A percentile compares a stretch with the other conserved stretches of the same genome.
Conservation (phyloP, 768 basidiomycete species). For the Butyriboletus loyo region DNA sequence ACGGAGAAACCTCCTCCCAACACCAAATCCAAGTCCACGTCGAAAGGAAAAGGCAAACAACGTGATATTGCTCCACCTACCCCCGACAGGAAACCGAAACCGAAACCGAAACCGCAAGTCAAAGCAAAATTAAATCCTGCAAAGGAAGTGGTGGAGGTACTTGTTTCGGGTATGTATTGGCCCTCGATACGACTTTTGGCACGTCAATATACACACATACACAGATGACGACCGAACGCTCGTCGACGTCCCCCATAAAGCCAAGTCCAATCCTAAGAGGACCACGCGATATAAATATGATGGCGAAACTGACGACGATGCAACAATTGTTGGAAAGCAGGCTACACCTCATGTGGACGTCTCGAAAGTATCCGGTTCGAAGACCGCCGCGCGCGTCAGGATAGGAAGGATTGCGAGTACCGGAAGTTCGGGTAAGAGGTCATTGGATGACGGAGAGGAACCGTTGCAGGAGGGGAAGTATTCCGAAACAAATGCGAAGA, state of each 20-base stretch:
- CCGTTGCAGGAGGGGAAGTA: background rate
- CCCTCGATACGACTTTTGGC: background rate
- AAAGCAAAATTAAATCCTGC: constrained; percentile 5
- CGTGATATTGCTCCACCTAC: background rate
- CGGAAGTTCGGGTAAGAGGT: background rate
- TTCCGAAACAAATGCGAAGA: constrained; percentile 1
- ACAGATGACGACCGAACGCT: constrained; percentile 30
- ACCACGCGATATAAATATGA: background rate
- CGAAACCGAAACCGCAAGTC: constrained; percentile 3
- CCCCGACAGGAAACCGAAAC: background rate
- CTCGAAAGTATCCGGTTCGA: background rate
- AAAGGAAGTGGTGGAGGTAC: constrained; percentile 5
- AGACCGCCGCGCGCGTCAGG: background rate
- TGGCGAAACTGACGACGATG: constrained; percentile 1
- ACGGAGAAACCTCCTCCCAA: background rate
- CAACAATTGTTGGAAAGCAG: background rate
- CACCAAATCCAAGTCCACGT: background rate
- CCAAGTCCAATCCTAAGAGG: background rate
- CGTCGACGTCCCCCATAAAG: constrained; percentile 20
- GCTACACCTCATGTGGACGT: background rate
- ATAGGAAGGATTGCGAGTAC: background rate
- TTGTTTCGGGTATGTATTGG: constrained; percentile 13
- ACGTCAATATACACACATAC: background rate
- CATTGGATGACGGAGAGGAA: background rate
- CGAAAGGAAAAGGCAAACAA: constrained; percentile 14